Base-by-base conservation (phyloP, 371 early-diverging fungal genomes). In the Apophysomyces trapeziformis region DNA sequence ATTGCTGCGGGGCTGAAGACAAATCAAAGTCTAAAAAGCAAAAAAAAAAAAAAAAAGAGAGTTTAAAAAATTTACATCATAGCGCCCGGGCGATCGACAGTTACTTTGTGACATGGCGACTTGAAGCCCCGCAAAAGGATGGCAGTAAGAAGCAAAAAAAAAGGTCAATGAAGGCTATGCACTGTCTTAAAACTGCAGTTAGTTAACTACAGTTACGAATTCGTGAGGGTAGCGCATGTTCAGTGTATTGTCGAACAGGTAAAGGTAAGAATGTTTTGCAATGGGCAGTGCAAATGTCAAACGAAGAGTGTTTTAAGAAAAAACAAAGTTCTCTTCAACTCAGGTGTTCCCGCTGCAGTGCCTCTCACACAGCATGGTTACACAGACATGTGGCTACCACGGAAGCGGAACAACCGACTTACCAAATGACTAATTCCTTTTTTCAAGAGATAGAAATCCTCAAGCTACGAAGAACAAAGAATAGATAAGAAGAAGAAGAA, bases 91-190 rank as follows among this genome's bases (percentile, higher is more conserved):
- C 54, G 54, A 50, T 50, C 54, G 54, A 50, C 54, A 21, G 54
- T 50, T 65, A 69, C 69, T 64, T 65, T 64, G 65, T 69, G 69
- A 69, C 69, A 69, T 69, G 69, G 54, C 69, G 60, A 65, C 69
- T 69, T 69, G 65, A 65, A 69, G 69, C 69, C 69, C 69, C 69
- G 69, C 69, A 69, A 39, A 38, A 60, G 18, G 41, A 60, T 60
- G 21, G 54, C 54, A 50, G 21, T 50, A 50, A 50, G 54, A 50
- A 50, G 54, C 54, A 50, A 50, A 50, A 50, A 21, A 26, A 50
- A 50, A 26, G 54, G 21, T 50, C 54, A 50, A 21, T 50, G 21
- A 21, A 50, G 21, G 54, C 54, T 50, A 50, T 50, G 7, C 21
- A 50, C n/a, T 50, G n/a, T 16, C 54, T 50, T 50, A 50, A 50